These are phyloP conservation scores for Silybum marianum DNA, from an alignment of 129 eudicot genomes.

Conservation along the genomic window DNA sequence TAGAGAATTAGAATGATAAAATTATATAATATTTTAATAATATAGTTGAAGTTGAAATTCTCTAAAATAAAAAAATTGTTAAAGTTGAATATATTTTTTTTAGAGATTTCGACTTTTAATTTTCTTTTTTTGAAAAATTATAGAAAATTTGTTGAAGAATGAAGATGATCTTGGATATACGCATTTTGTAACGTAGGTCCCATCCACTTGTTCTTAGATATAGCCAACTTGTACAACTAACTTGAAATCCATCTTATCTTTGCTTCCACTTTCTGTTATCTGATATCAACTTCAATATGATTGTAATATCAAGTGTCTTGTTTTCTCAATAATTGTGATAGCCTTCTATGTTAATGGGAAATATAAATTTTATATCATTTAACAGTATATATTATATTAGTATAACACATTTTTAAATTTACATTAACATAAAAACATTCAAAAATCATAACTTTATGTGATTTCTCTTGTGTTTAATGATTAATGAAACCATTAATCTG, in stretches of 20 bases:
- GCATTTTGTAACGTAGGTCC: neutral
- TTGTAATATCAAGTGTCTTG: neutral
- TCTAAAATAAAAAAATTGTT: too few relatives aligned
- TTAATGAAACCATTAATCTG: neutral
- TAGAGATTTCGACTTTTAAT: too few relatives aligned
- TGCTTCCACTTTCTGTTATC: neutral
- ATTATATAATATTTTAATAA: too few relatives aligned
- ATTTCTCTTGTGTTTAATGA: neutral
- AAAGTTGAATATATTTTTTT: too few relatives aligned
- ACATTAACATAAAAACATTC: neutral
- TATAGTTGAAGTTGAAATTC: too few relatives aligned
- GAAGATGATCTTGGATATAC: neutral
- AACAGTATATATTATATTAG: neutral
- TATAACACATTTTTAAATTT: neutral
- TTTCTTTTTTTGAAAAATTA: too few relatives aligned
- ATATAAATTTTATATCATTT: neutral
- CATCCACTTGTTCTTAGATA: neutral
- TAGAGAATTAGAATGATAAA: too few relatives aligned
- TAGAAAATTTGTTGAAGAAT: too few relatives aligned
- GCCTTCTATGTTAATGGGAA: neutral
- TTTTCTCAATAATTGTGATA: neutral
- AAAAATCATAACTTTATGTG: neutral
- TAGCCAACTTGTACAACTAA: neutral
- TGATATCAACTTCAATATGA: neutral
- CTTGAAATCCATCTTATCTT: neutral